A percentile compares a stretch with the other conserved stretches of the same genome.
These are phyloP conservation scores for Populus alba DNA, from an alignment of 345 rosid species.

Conservation along the genomic window DNA sequence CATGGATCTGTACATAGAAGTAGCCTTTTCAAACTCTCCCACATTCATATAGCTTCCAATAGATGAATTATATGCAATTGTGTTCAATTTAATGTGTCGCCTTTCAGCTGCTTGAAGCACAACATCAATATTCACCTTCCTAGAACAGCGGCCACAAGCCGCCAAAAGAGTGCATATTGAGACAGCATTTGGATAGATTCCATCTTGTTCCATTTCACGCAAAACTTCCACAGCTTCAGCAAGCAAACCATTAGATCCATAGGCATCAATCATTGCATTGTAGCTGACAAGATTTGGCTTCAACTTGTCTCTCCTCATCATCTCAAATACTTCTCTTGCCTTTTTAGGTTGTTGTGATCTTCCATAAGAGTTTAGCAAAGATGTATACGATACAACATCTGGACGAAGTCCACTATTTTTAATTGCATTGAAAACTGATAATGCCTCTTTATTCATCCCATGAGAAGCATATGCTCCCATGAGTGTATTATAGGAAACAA, in stretches of 20 bases:
- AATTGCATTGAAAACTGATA: constrained; percentile 63
- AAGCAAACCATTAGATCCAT: constrained; percentile 78
- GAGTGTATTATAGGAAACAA: constrained; percentile 72
- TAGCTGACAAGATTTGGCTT: constrained; percentile 76
- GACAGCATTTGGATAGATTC: constrained; percentile 64
- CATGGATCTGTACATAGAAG: constrained; percentile 65
- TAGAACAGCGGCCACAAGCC: constrained; percentile 73
- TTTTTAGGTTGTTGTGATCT: constrained; percentile 72
- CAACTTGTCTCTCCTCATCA: constrained; percentile 63
- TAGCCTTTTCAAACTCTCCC: constrained; percentile 76
- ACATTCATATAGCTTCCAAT: constrained; percentile 79
- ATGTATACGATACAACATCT: constrained; percentile 81
- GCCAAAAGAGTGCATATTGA: constrained; percentile 82
- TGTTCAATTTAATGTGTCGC: constrained; percentile 73
- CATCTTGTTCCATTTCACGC: constrained; percentile 79
- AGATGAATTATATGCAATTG: constrained; percentile 82
- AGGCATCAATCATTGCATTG: constrained; percentile 88
- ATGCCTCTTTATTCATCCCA: constrained; percentile 80
- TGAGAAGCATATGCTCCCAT: constrained; percentile 81
- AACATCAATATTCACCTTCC: constrained; percentile 68
- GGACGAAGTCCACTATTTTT: constrained; percentile 58
- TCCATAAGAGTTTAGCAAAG: constrained; percentile 86
- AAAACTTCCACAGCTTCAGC: constrained; percentile 73
- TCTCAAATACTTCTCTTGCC: constrained; percentile 67
- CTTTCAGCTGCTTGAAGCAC: constrained; percentile 76